Evolutionary conservation across 352 stramenopile genomes (phyloP).

Genomic region (Aphanomyces euteiches): DNA sequence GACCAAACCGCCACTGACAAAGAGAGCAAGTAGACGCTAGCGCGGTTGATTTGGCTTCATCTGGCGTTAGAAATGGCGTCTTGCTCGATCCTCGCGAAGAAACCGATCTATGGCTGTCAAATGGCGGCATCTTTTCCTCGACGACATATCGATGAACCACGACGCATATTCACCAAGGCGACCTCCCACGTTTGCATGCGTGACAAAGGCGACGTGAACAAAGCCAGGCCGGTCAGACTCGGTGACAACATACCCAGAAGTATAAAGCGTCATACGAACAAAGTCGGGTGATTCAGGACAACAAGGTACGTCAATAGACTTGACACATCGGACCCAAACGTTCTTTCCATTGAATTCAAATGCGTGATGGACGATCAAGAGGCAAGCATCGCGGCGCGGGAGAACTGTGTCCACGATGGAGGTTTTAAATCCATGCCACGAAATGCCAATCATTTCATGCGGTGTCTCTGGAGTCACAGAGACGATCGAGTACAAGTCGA

Average conservation of each 20-base stretch:
- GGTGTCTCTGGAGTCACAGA: background rate
- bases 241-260: background rate
- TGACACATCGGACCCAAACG: background rate
- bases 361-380: background rate
- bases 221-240: background rate
- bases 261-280: background rate
- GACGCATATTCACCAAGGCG: background rate
- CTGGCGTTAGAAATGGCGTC: too few species aligned
- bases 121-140: too few species aligned
- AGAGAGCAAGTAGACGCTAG: too few species aligned
- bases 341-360: slow-evolving; percentile 1
- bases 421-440: background rate
- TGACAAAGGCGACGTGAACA: background rate
- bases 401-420: background rate
- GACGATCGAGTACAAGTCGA: background rate
- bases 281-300: background rate
- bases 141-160: background rate
- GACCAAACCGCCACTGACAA: too few species aligned
- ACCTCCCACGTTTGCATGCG: background rate
- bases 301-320: background rate
- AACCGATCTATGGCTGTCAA: too few species aligned
- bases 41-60: too few species aligned
- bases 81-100: too few species aligned
- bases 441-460: background rate
- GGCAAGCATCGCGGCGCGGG: background rate